Base-by-base conservation (phyloP, 495 filamentous ascomycete species). In the Paragyromitra xinjiangensis region DNA sequence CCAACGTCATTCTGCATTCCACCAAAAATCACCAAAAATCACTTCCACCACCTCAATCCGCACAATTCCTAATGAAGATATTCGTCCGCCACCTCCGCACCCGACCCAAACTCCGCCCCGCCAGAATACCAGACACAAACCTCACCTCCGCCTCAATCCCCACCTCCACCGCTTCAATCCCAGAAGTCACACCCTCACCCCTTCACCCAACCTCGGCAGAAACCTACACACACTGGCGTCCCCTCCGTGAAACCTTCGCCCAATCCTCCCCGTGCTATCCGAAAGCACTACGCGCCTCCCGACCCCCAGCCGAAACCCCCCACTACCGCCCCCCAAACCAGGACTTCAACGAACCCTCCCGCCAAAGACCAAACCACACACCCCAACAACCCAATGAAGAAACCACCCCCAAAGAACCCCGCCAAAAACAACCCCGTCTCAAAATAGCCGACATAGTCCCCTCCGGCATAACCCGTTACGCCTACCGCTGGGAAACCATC, bases 401-500 rank as follows among this genome's bases (percentile, higher is more conserved):
- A 53, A 1, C 50, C 39, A 26, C 5, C 37, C 26, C 7, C 34
- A 48, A 55, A 63, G 14, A 14, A n/a, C 63, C 12, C 39, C 70
- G n/a, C 2, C 19, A 19, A 39, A 73, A 24, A 63, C 55, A 55
- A 16, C 44, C 42, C 1, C 66, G 56, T 0, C 42, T 64, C 53
- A 73, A 53, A 50, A 40, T 70, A 24, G 24, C 70, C 29, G 74
- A 77, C 69, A 29, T 77, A 24, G 44, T 77, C 12, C 42, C 68
- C 37, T 12, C 53, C 5, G 68, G 56, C 22, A n/a, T 76, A 3
- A 81, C 69, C 3, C 58, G 11, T 8, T 65, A 80, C 45, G 50
- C 81, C 9, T 82, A 83, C 63, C 78, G 81, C 34, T 83, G 81
- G 81, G 81, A 83, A 29, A 82, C 78, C 4, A 26, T 69, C 6